Evolutionary conservation across 192 early-diverging fungal species (phyloP), one percentile per base, ranked within the genome.

Genomic region (Coemansia brasiliensis): DNA sequence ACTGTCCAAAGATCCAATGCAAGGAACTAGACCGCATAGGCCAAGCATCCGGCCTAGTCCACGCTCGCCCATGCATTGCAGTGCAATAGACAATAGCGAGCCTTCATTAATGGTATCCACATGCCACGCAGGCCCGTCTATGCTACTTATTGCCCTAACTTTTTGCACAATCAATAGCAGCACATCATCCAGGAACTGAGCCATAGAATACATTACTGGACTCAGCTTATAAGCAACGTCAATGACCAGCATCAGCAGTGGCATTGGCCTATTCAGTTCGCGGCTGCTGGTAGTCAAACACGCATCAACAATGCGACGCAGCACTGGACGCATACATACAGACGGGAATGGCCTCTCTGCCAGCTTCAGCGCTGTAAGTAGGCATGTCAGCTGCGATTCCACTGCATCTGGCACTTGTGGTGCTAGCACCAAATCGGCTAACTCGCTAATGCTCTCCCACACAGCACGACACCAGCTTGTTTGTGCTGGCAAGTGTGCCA

Each of bases 381-480:
- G 52, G 13, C 51, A 39, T 6, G 38, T 24, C 13, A 73, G 42
- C 13, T 43, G 60, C 24, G 48, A 29, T 46, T 73, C 70, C 20
- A 66, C 69, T 2, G 54, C n/a, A 3, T 50, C 17, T 22, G 4
- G 25, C n/a, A 2, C 53, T 46, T 12, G 27, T 48, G 9, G 20
- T 39, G 26, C 39, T 4, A 13, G 26, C 53, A 61, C 13, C 20
- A 63, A 61, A 48, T 53, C 55, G 9, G 70, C 18, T 32, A 73
- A 51, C 54, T 65, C 63, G 13, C 50, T 15, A 9, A 66, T 49
- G 16, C 32, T 52, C 39, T 73, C 70, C 70, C 70, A 73, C 10
- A 73, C 54, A 6, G 63, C 70, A 17, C 70, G 70, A 39, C 63
- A 66, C 70, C 70, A 73, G 55, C 70, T 73, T 4, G 70, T 62